Conservation (phyloP, 345 rosid genomes). For the Eucalyptus erythrocorys region DNA sequence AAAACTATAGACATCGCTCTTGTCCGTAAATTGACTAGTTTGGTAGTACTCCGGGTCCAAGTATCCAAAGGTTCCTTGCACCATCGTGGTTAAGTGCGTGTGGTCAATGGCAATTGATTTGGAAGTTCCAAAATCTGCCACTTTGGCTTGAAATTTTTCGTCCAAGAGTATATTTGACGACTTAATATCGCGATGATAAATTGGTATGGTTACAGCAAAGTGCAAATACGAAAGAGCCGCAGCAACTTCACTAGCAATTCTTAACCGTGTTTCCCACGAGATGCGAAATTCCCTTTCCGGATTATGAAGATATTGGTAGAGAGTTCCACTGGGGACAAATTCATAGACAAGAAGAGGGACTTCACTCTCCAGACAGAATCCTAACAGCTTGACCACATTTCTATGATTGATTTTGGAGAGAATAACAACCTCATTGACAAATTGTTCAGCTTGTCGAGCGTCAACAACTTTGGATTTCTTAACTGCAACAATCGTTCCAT, state of each 20-base stretch:
- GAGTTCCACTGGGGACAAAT: constrained; percentile 4
- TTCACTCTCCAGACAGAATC: background rate
- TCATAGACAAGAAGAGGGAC: constrained; percentile 4
- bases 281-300: background rate
- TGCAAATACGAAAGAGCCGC: background rate
- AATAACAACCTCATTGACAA: constrained; percentile 2
- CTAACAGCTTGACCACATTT: constrained; percentile 1
- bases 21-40: constrained; percentile 1
- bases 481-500: constrained; percentile 1
- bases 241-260: background rate
- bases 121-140: constrained; percentile 12
- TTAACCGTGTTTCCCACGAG: background rate
- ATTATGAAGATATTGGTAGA: background rate
- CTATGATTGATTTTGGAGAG: background rate
- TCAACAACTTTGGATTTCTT: background rate
- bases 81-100: constrained; percentile 7
- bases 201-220: background rate
- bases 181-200: constrained; percentile 9
- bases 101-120: background rate
- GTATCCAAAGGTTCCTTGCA: constrained; percentile 10
- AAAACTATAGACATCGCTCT: constrained; percentile 14
- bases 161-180: constrained; percentile 4
- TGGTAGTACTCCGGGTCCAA: constrained; percentile 11
- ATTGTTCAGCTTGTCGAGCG: background rate
- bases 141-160: background rate